phyloP scores from a whole-genome alignment of 257 asterid genomes.

The Forsythia suspensa region DNA sequence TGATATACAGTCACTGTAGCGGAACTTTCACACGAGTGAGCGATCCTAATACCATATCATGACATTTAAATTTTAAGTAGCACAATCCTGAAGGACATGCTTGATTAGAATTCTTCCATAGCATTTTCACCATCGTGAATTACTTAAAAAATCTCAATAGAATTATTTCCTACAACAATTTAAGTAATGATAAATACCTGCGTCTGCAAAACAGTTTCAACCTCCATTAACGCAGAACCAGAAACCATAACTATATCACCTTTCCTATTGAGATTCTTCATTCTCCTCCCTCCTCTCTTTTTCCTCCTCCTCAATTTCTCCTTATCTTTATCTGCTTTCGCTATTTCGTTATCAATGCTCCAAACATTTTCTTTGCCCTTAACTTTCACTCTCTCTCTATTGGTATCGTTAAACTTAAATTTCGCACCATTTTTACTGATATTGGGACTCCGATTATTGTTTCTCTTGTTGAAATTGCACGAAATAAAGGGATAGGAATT shows the following conservation, averaged over 20 bases:
- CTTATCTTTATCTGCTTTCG: slow-evolving; percentile 44
- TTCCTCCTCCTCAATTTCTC: slow-evolving; percentile 44
- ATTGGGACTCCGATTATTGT: background rate
- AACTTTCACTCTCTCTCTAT: slow-evolving; percentile 40
- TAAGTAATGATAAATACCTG: slow-evolving; percentile 50
- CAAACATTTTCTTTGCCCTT: slow-evolving; percentile 92
- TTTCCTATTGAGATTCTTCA: slow-evolving; percentile 39
- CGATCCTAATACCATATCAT: background rate
- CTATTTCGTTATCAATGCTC: slow-evolving; percentile 81
- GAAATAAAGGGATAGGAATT: slow-evolving; percentile 43
- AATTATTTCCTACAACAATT: background rate
- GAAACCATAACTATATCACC: slow-evolving; percentile 74
- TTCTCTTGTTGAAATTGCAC: slow-evolving; percentile 39
- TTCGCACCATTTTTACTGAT: slow-evolving; percentile 24
- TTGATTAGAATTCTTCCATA: background rate
- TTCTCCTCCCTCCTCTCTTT: slow-evolving; percentile 56
- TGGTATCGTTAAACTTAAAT: slow-evolving; percentile 10
- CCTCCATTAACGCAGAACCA: slow-evolving; percentile 83
- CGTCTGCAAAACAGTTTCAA: slow-evolving; percentile 77
- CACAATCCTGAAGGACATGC: background rate
- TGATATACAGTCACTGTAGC: background rate
- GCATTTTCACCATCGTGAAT: background rate
- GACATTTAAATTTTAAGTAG: background rate
- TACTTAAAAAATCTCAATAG: background rate
- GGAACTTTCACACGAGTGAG: background rate